phyloP scores from a whole-genome alignment of 1,284 basidiomycete genomes.

The Termitomyces sp. region DNA sequence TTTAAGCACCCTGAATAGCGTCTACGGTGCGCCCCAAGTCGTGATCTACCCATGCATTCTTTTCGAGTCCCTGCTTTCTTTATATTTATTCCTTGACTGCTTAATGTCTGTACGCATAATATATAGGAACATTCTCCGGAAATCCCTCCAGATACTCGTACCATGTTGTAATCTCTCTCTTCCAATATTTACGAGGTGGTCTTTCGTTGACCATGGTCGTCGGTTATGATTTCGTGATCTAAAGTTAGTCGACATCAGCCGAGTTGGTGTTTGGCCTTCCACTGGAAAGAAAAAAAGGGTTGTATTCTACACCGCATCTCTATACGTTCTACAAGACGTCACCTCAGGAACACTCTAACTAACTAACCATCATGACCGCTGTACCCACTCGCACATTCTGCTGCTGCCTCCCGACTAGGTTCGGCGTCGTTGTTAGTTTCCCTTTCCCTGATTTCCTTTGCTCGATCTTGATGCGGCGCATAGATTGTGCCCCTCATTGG shows the following conservation, averaged over 20 bases:
- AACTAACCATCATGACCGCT: constrained; percentile 22
- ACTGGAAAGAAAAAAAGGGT: constrained; percentile 15
- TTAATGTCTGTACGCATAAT: not conserved
- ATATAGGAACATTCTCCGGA: not conserved
- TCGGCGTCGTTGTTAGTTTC: constrained; percentile 36
- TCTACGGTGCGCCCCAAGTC: not conserved
- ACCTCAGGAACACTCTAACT: constrained; percentile 7
- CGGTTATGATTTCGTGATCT: not conserved
- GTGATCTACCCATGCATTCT: not conserved
- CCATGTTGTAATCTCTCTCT: not conserved
- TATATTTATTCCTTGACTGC: not conserved
- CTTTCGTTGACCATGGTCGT: not conserved
- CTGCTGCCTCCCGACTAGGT: constrained; percentile 42
- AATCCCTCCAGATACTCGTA: not conserved
- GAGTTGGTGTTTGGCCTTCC: not conserved
- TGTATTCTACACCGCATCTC: constrained; percentile 15
- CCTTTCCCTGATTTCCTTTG: not conserved
- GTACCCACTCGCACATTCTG: constrained; percentile 37
- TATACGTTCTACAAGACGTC: constrained; percentile 16
- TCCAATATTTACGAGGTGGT: not conserved
- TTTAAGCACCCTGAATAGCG: not conserved
- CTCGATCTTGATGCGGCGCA: not conserved
- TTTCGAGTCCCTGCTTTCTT: not conserved
- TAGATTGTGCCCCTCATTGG: constrained; percentile 37
- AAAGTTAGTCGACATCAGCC: not conserved